Evolutionary conservation across 192 early-diverging fungal species (phyloP).

Genomic region (Coemansia sp.): DNA sequence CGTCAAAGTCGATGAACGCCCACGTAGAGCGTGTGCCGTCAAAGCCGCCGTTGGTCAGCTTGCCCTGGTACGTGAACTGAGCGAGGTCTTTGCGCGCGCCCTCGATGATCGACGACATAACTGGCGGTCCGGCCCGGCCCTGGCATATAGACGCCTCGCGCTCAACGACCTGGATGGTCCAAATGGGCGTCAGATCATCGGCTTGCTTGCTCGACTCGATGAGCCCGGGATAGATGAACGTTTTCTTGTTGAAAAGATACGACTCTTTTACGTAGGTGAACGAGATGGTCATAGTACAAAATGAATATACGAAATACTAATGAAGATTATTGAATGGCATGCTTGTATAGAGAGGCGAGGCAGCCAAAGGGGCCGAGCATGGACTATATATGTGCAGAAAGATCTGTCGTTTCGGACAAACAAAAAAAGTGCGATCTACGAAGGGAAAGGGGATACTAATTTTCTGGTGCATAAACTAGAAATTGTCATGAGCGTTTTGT

Average conservation of each 20-base stretch:
- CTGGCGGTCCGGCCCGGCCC: constrained; percentile 12
- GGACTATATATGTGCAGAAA: no score
- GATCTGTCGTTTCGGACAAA: not conserved
- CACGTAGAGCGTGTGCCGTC: constrained; percentile 30
- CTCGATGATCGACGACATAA: constrained; percentile 30
- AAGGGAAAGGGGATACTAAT: not conserved
- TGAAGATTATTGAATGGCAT: constrained; percentile 6
- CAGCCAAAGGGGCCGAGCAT: no score
- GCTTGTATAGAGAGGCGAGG: no score
- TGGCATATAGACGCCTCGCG: constrained; percentile 14
- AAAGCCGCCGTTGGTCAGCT: constrained; percentile 33
- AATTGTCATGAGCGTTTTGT: not conserved
- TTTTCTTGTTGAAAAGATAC: constrained; percentile 39
- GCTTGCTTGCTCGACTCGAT: constrained; percentile 30
- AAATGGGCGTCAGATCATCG: constrained; percentile 31
- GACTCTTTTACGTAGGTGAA: constrained; percentile 50
- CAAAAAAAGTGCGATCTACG: not conserved
- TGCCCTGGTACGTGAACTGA: constrained; percentile 37
- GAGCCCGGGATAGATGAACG: constrained; percentile 33
- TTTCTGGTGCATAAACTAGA: not conserved
- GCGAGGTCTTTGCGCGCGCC: constrained; percentile 22
- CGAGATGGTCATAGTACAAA: constrained; percentile 26
- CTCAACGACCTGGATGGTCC: constrained; percentile 33
- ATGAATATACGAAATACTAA: constrained; percentile 5
- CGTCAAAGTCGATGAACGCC: constrained; percentile 46